Base-by-base conservation (phyloP, 1,284 basidiomycete species). In the Kwoniella shivajii region DNA sequence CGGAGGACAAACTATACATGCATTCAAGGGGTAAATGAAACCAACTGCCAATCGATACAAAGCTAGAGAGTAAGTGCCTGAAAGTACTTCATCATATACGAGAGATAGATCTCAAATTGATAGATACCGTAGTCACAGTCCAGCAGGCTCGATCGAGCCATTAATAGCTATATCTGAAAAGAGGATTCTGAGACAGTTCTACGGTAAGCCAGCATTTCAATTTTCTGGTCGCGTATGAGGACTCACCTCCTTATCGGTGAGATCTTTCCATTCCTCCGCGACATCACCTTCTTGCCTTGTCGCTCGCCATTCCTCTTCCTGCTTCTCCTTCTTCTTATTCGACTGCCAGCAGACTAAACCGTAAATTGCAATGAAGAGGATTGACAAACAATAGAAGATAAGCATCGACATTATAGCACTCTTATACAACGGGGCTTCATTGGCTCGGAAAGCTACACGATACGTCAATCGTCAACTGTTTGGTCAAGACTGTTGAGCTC, bases 391-490 rank as follows among this genome's bases (percentile, higher is more conserved):
- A 54, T 70, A 70, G 16, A 64, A 55, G 34, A 43, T 43, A 5
- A 70, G 50, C 68, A 70, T 70, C 46, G 49, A 60, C 22, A 52
- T 46, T 42, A 57, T 52, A 3, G 53, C 68, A 5, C 51, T 50
- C 1, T 54, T 30, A 46, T 69, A 69, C 2, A 39, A 20, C 1
- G 67, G 67, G 1, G 67, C 62, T 36, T 67, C 49, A 1, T 26
- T 54, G 4, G 64, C 41, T 10, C 41, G 55, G 67, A 69, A 69
- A 2, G 66, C 56, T 48, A 66, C 60, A 2, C 61, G 61, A n/a
- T n/a, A 1, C 50, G 63, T 5, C 36, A n/a, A 18, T 11, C 9
- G 27, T 39, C 27, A 26, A 20, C 20, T 37, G 11, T 16, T 22
- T 27, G 4, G 0, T 5, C 1, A 24, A n/a, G 2, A 37, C 13